Percentiles rank a stretch among this genome's conserved stretches.
These are phyloP conservation scores for Globisporangium heterothallicum DNA, from an alignment of 352 stramenopile genomes.

Conservation along the genomic window DNA sequence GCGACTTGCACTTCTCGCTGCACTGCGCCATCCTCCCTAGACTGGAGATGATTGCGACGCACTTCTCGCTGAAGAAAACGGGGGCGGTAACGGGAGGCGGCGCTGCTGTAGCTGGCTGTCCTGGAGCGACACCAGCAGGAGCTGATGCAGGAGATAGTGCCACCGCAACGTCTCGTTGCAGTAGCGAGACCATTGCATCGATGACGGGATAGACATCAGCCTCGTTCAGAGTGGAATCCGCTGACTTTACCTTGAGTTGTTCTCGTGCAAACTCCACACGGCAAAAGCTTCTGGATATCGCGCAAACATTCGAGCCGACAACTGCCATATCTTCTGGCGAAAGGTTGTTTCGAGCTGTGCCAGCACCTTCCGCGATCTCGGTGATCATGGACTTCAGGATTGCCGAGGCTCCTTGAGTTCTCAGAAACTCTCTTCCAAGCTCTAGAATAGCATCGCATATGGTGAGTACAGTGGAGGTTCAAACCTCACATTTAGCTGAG, in stretches of 20 bases:
- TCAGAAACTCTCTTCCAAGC: slow-evolving; percentile 11
- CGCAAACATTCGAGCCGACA: slow-evolving; percentile 23
- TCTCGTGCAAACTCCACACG: slow-evolving; percentile 32
- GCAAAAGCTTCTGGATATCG: slow-evolving; percentile 31
- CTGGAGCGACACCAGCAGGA: slow-evolving; percentile 16
- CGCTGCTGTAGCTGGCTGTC: slow-evolving; percentile 17
- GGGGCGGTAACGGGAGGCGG: slow-evolving; percentile 12
- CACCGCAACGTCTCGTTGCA: slow-evolving; percentile 32
- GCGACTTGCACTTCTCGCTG: slow-evolving; percentile 31
- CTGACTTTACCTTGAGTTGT: slow-evolving; percentile 3
- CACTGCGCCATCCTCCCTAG: slow-evolving; percentile 46
- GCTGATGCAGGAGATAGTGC: slow-evolving; percentile 13
- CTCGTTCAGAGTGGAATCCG: slow-evolving; percentile 4
- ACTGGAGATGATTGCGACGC: slow-evolving; percentile 29
- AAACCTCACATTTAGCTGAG: too few relatives aligned
- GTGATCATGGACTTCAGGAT: slow-evolving; percentile 18
- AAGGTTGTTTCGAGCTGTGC: neutral
- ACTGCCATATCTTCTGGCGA: slow-evolving; percentile 18
- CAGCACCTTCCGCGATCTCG: neutral
- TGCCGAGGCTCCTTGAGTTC: neutral
- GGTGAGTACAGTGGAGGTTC: too few relatives aligned
- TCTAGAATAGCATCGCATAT: slow-evolving; percentile 11
- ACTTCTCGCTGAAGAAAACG: slow-evolving; percentile 25
- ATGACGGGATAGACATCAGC: slow-evolving; percentile 18
- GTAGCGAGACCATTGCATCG: slow-evolving; percentile 29